Conservation (phyloP, 495 filamentous ascomycete genomes). For the Aspergillus cristatus region DNA sequence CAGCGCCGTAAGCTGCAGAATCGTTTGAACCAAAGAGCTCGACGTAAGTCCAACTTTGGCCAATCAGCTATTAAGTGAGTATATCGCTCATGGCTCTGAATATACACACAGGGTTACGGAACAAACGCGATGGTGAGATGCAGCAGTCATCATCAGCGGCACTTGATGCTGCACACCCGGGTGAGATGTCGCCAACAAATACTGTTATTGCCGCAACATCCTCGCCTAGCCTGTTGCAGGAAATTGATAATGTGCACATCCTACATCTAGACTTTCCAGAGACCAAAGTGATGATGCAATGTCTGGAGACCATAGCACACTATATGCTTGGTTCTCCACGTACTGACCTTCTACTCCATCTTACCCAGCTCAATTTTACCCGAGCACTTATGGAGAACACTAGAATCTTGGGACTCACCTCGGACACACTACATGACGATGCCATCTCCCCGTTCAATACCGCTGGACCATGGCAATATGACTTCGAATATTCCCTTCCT, state of each 20-base stretch:
- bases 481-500: slow-evolving; percentile 9
- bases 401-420: slow-evolving; percentile 8
- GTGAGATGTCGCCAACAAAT: too few species aligned
- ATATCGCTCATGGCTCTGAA: too few species aligned
- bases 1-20: slow-evolving; percentile 15
- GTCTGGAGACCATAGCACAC: slow-evolving; percentile 7
- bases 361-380: slow-evolving; percentile 21
- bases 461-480: not conserved
- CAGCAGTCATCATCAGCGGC: too few species aligned
- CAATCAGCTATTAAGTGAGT: too few species aligned
- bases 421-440: slow-evolving; percentile 12
- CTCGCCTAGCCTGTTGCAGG: too few species aligned
- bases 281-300: not conserved
- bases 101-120: too few species aligned
- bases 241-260: slow-evolving; percentile 5
- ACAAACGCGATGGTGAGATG: too few species aligned
- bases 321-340: slow-evolving; percentile 15
- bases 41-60: slow-evolving; percentile 10
- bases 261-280: not conserved
- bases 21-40: slow-evolving; percentile 17
- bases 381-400: slow-evolving; percentile 17
- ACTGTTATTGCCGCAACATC: too few species aligned
- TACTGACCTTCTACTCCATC: slow-evolving; percentile 18
- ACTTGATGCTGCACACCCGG: too few species aligned
- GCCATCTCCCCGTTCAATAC: slow-evolving; percentile 18